Conservation (phyloP, 148 eudicot genomes). For the Amaranthus hypochondriacus region DNA sequence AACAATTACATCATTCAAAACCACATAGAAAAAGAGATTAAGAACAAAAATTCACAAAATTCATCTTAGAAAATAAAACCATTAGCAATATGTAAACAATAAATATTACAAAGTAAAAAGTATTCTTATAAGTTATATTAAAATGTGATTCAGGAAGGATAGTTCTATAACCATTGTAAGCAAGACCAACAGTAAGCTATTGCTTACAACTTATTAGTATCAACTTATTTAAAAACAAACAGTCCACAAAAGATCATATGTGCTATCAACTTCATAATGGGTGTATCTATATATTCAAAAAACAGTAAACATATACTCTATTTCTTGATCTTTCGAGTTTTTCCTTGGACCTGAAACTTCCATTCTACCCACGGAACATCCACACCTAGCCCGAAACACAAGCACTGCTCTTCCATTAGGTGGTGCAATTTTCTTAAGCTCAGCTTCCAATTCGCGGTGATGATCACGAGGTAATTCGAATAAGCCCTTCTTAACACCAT, state of each 20-base stretch:
- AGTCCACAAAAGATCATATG: conserved; percentile 10
- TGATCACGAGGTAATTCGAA: conserved; percentile 77
- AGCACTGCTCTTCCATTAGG: conserved; percentile 83
- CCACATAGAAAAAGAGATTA: neutral
- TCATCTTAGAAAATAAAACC: neutral
- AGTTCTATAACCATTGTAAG: conserved; percentile 18
- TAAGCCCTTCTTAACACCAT: conserved; percentile 49
- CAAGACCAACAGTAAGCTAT: conserved; percentile 25
- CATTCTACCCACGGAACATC: conserved; percentile 84
- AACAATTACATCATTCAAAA: neutral
- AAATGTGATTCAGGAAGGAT: conserved; percentile 11
- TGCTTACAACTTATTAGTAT: conserved; percentile 32
- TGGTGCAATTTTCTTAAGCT: conserved; percentile 89
- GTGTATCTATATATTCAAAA: conserved; percentile 8
- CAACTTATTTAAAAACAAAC: conserved; percentile 25
- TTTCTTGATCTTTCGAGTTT: conserved; percentile 66
- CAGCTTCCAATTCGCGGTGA: conserved; percentile 68
- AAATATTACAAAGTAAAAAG: neutral
- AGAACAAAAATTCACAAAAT: neutral
- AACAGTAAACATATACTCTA: conserved; percentile 21
- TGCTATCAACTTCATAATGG: conserved; percentile 1
- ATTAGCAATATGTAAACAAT: neutral
- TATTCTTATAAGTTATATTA: neutral
- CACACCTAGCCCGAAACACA: conserved; percentile 68
- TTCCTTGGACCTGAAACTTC: conserved; percentile 77